Percentiles rank a stretch among this genome's conserved stretches.
Conservation (phyloP, 2,329 filamentous ascomycete genomes). For the Alternaria dauci region DNA sequence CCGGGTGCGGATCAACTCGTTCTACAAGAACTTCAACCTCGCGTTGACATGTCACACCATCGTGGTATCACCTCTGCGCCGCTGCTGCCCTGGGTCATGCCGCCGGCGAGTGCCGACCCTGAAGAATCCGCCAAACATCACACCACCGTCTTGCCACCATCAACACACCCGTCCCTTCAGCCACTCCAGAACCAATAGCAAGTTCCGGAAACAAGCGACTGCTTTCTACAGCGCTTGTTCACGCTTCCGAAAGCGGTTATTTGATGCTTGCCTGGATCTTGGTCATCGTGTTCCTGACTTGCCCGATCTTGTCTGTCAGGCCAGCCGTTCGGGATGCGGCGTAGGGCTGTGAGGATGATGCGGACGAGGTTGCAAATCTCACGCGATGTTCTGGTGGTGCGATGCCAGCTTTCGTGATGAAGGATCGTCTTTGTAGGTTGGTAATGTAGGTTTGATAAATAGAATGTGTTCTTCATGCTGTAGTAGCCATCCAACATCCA, state of each 20-base stretch:
- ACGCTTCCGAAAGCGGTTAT: background rate
- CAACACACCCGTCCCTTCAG: background rate
- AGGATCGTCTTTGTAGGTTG: background rate
- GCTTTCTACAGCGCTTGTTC: background rate
- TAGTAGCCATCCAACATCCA: background rate
- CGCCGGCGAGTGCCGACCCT: slow-evolving; percentile 31
- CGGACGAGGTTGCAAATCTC: background rate
- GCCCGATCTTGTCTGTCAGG: slow-evolving; percentile 11
- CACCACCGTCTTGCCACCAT: slow-evolving; percentile 36
- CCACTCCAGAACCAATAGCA: background rate
- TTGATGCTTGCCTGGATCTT: slow-evolving; percentile 2
- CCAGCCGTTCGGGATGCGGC: slow-evolving; percentile 5
- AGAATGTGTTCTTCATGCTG: background rate
- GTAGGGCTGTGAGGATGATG: background rate
- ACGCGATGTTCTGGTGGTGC: slow-evolving; percentile 13
- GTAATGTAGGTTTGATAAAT: background rate
- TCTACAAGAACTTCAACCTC: background rate
- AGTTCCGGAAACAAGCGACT: slow-evolving; percentile 13
- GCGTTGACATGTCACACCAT: slow-evolving; percentile 11
- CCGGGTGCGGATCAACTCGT: background rate
- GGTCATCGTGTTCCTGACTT: background rate
- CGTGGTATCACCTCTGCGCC: background rate
- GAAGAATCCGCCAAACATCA: slow-evolving; percentile 22
- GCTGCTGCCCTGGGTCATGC: slow-evolving; percentile 18
- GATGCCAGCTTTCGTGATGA: background rate